Evolutionary conservation across 2,329 filamentous ascomycete genomes (phyloP).

Genomic region (Phialophora chinensis): DNA sequence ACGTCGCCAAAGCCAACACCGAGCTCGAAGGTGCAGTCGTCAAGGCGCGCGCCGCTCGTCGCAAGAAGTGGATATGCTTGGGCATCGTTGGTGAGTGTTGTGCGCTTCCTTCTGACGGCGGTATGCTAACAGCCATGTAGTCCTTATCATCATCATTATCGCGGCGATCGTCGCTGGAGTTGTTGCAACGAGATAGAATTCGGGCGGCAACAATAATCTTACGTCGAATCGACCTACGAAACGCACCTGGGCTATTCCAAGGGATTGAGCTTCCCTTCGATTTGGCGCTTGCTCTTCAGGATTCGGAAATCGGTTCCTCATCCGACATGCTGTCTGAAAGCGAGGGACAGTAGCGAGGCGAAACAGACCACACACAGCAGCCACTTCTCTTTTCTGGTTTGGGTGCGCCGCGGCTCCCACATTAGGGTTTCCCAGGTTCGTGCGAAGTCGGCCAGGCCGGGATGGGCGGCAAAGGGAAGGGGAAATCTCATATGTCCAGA

Average conservation of each 20-base stretch:
- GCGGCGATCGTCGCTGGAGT: conserved; percentile 56
- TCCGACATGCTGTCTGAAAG: background rate
- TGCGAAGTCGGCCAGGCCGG: background rate
- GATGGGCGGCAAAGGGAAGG: conserved; percentile 6
- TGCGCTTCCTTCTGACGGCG: conserved; percentile 1
- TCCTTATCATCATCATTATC: conserved; percentile 61
- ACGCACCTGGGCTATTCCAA: background rate
- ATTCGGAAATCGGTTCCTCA: background rate
- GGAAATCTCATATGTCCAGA: conserved; percentile 28
- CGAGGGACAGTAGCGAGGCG: background rate
- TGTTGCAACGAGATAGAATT: conserved; percentile 46
- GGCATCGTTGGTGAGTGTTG: conserved; percentile 68
- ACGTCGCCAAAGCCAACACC: conserved; percentile 83
- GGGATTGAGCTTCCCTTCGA: background rate
- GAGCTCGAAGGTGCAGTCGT: conserved; percentile 81
- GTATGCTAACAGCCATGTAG: conserved; percentile 43
- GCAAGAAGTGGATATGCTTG: conserved; percentile 97
- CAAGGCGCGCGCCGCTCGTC: conserved; percentile 78
- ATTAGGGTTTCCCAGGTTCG: background rate
- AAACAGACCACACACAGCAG: conserved; percentile 17
- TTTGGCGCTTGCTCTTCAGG: background rate
- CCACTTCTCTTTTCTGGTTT: background rate
- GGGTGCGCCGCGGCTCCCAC: too few relatives aligned
- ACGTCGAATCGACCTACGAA: conserved; percentile 4
- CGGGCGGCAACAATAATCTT: conserved; percentile 1